A percentile compares a stretch with the other conserved stretches of the same genome.
Conservation (phyloP, 768 basidiomycete genomes). For the Hypholoma fasciculare region DNA sequence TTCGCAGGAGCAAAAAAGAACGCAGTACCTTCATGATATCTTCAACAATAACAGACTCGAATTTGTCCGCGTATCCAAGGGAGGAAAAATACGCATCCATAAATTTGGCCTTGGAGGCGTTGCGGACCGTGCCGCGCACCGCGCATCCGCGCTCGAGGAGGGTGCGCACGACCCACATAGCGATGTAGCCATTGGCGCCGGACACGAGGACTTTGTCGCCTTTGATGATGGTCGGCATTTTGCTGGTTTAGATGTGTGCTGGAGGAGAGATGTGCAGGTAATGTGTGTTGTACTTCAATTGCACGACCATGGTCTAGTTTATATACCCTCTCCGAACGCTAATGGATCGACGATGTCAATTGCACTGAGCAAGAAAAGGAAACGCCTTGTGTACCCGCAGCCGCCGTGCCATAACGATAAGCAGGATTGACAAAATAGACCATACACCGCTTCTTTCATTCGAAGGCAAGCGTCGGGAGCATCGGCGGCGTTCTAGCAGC, state of each 20-base stretch:
- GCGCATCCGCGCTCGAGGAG: conserved; percentile 63
- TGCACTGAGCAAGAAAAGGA: no score
- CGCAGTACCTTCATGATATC: conserved; percentile 53
- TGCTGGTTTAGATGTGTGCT: neutral
- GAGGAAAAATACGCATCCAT: conserved; percentile 51
- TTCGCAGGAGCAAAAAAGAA: neutral
- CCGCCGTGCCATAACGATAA: no score
- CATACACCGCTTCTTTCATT: no score
- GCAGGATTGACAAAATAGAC: no score
- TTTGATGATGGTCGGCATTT: conserved; percentile 14
- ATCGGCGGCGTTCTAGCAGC: no score
- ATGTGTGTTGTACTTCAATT: no score
- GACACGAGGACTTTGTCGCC: conserved; percentile 44
- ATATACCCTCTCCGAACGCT: no score
- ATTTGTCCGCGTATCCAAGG: conserved; percentile 51
- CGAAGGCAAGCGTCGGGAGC: no score
- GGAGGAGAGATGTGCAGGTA: no score
- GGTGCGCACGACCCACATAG: conserved; percentile 52
- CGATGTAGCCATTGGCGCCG: conserved; percentile 63
- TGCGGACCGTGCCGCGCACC: conserved; percentile 71
- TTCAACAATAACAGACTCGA: conserved; percentile 65
- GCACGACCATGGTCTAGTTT: no score
- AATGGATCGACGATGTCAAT: no score
- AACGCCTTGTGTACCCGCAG: no score
- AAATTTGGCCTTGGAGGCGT: conserved; percentile 54